Base-by-base conservation (phyloP, 495 filamentous ascomycete species). In the Hyaloscypha bicolor region DNA sequence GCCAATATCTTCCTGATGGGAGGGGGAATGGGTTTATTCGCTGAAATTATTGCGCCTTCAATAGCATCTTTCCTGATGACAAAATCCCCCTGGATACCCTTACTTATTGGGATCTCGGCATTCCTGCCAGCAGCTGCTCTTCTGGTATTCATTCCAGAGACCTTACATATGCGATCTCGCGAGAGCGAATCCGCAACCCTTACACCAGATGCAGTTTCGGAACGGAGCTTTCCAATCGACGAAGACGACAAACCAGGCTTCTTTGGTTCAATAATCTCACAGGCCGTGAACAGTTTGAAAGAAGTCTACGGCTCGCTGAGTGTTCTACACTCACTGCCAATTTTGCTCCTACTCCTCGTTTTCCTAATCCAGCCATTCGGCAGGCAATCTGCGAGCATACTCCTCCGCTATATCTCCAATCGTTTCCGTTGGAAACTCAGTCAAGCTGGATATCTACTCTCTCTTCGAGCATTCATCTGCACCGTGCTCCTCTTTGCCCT, bases 61-160 rank as follows among this genome's bases (percentile, higher is more conserved):
- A 57, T 87, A 2, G 81, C 83, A 19, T 84, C 86, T 3, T 79
- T 77, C 69, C 73, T 89, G 42, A 90, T 90, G 87, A 69, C 77
- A 4, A 66, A 78, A 57, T 80, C 83, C 37, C 85, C 84, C 0
- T 89, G 87, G 81, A 80, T 86, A 48, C 83, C 87, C 0, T 62
- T 82, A 14, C 42, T 87, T 19, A 68, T 82, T 3, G 80, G 86
- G 2, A 29, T 74, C 6, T 21, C 4, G 6, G 78, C 74, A 0
- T 61, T 79, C 0, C 25, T 76, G 4, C 6, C 78, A 22, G 76
- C 78, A n/a, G 62, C 65, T 22, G 32, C 67, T 8, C 62, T 76
- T 16, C 53, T 76, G n/a, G 62, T 80, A 0, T 68, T 83, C 29
- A 70, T 85, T 1, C 83, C 83, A 1, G 83, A 86, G 66, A 85